These are phyloP conservation scores for Rhynchospora breviuscula DNA, from an alignment of 176 grass and related monocot species.

Conservation along the genomic window DNA sequence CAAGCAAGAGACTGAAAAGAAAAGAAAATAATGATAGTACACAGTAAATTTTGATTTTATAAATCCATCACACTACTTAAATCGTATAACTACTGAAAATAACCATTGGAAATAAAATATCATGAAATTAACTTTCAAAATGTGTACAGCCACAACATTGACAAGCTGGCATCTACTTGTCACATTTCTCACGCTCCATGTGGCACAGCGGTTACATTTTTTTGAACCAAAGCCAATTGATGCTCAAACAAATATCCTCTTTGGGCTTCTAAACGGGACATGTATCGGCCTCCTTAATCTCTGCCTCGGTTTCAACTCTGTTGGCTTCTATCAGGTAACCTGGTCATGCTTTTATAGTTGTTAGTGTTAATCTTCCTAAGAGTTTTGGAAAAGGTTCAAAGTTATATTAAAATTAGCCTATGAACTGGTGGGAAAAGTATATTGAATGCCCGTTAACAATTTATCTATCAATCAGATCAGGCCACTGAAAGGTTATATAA, in stretches of 20 bases:
- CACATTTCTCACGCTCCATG: conserved; percentile 80
- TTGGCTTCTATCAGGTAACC: conserved; percentile 87
- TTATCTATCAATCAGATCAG: neutral
- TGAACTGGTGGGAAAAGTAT: neutral
- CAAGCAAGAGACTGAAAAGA: neutral
- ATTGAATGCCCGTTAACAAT: neutral
- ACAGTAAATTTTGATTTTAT: neutral
- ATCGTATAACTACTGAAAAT: neutral
- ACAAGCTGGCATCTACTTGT: conserved; percentile 97
- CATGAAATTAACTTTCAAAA: neutral
- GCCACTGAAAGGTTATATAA: neutral
- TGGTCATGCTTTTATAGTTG: neutral
- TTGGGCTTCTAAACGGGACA: conserved; percentile 78
- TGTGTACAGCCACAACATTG: conserved; percentile 61
- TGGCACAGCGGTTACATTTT: conserved; percentile 69
- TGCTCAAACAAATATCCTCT: conserved; percentile 58
- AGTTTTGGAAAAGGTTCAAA: neutral
- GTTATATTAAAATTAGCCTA: neutral
- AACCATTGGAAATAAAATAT: neutral
- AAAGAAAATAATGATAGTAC: neutral
- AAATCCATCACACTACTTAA: neutral
- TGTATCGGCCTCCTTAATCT: conserved; percentile 96
- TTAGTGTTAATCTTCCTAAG: neutral
- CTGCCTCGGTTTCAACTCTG: conserved; percentile 93
- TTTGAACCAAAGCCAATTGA: conserved; percentile 85